Conservation (phyloP, 208 protist species). For the Leishmania guyanensis region DNA sequence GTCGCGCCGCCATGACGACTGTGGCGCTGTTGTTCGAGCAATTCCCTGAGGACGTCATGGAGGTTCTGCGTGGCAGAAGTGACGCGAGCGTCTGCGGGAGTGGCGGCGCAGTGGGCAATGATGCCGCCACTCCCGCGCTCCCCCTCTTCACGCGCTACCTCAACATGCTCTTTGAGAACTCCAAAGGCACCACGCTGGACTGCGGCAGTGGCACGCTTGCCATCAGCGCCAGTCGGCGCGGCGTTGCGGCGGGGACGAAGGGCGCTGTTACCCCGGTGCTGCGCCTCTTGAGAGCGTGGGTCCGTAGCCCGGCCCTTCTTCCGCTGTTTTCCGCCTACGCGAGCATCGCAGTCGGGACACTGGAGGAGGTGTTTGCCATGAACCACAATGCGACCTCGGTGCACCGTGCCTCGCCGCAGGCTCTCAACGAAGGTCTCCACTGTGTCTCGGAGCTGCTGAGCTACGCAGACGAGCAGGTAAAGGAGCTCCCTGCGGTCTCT, state of each 20-base stretch:
- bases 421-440: slow-evolving; percentile 68
- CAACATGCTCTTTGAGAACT: slow-evolving; percentile 41
- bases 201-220: slow-evolving; percentile 8
- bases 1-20: slow-evolving; percentile 48
- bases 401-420: slow-evolving; percentile 40
- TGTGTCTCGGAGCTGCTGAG: slow-evolving; percentile 74
- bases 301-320: slow-evolving; percentile 46
- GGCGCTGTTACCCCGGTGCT: slow-evolving; percentile 64
- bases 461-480: slow-evolving; percentile 47
- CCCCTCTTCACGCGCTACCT: slow-evolving; percentile 39
- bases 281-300: slow-evolving; percentile 72
- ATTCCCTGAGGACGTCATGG: slow-evolving; percentile 75
- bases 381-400: slow-evolving; percentile 22
- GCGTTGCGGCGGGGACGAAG: slow-evolving; percentile 13
- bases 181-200: slow-evolving; percentile 41
- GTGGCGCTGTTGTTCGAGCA: slow-evolving; percentile 78
- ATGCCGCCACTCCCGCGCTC: neutral
- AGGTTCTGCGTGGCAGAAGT: slow-evolving; percentile 30
- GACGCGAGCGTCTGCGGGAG: slow-evolving; percentile 1
- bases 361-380: slow-evolving; percentile 77
- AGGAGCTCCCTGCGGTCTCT: slow-evolving; percentile 13
- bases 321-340: slow-evolving; percentile 64
- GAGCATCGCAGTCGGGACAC: slow-evolving; percentile 50
- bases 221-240: neutral
- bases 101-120: neutral